These are phyloP conservation scores for Rubroboletus satanas DNA, from an alignment of 768 basidiomycete species.

Conservation along the genomic window DNA sequence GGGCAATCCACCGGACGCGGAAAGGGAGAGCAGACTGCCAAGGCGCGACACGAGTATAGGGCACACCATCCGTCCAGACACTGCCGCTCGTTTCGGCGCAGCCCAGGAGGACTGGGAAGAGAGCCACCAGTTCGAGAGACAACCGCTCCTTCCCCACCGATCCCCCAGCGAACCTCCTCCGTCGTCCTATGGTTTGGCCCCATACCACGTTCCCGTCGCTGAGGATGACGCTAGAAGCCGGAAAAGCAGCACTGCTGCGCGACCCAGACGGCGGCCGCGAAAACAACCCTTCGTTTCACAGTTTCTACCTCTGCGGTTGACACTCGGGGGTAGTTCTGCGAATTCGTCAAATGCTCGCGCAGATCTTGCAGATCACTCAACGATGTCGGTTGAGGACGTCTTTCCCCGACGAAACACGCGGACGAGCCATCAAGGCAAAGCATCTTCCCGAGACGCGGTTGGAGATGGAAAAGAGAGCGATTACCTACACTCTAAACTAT, in stretches of 20 bases:
- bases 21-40: conserved; percentile 11
- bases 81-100: neutral
- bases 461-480: conserved; percentile 54
- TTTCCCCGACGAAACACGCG: conserved; percentile 20
- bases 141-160: conserved; percentile 28
- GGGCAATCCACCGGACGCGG: conserved; percentile 7
- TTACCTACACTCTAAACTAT: conserved; percentile 82
- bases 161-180: conserved; percentile 18
- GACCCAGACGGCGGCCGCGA: conserved; percentile 20
- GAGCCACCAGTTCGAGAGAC: conserved; percentile 19
- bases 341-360: conserved; percentile 1
- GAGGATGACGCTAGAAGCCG: conserved; percentile 28
- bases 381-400: conserved; percentile 41
- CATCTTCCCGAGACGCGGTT: conserved; percentile 18
- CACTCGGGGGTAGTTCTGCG: conserved; percentile 8
- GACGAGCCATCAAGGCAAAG: conserved; percentile 5
- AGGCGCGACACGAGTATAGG: neutral
- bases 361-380: neutral
- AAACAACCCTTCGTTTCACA: conserved; percentile 35
- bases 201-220: conserved; percentile 1
- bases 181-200: conserved; percentile 17
- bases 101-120: conserved; percentile 9
- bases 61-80: neutral
- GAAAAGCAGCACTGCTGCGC: conserved; percentile 21
- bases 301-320: conserved; percentile 31